Base-by-base conservation (phyloP, 2,329 filamentous ascomycete genomes). In the Apiospora hydei region DNA sequence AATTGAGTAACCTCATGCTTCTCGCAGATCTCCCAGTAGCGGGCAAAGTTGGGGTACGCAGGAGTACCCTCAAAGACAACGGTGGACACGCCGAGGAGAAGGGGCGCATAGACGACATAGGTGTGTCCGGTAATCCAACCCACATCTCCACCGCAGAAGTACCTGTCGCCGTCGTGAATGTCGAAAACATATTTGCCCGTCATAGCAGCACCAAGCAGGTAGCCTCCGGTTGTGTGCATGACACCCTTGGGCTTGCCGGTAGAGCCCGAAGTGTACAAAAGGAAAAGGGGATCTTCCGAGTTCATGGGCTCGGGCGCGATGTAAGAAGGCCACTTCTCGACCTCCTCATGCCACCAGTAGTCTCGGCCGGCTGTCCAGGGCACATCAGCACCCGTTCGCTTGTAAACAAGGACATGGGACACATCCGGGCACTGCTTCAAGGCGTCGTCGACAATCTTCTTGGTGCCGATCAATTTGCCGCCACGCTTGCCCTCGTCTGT, bases 121-220 rank as follows among this genome's bases (percentile, higher is more conserved):
- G 96, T 98, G 85, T 99, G 96, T 24, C 96, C 96, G 43, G 96
- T 99, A 82, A 99, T 98, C 96, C 96, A 99, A 76, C 96, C 96
- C 61, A 99, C 96, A 80, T 99, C 96, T 82, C 96, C 96, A 83
- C 95, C 96, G 78, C 96, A 99, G 89, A 98, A 98, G 89, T 96
- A 98, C 75, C 90, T 91, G 83, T 99, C 96, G 70, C 93, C 91
- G 74, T 95, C 92, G 82, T 99, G 96, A 75, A 99, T 97, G 82
- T 99, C 96, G 81, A 99, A 99, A 74, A 98, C 96, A 83, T 99
- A 98, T 85, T 98, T 99, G 83, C 95, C 96, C 16, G 96, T 99
- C 78, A 93, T 89, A 46, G 96, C 96, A 69, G 95, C 95, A 73
- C 96, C 96, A 10, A 98, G 85, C n/a, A 99, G 89, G 82, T 98